Evolutionary conservation across 1,139 yeast species (phyloP).

Genomic region (Wickerhamiella infanticola): DNA sequence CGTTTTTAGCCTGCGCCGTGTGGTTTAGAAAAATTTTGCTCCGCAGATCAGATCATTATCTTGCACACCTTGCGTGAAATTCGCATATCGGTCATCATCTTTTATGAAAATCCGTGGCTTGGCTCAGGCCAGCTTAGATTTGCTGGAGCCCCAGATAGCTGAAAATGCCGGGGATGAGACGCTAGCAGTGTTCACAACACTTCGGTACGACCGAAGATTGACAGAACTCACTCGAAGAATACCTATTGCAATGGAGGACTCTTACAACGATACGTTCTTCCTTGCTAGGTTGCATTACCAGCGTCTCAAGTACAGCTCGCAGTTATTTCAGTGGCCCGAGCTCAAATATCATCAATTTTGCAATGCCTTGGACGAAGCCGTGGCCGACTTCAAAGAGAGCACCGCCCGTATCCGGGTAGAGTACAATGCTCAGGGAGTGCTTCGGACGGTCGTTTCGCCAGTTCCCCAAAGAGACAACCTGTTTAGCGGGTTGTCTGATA

Average conservation of each 20-base stretch:
- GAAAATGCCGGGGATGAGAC: background rate
- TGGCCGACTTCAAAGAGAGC: slow-evolving; percentile 20
- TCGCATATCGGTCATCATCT: background rate
- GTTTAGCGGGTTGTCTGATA: slow-evolving; percentile 29
- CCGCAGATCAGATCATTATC: no score
- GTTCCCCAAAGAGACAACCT: slow-evolving; percentile 28
- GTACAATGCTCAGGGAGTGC: slow-evolving; percentile 33
- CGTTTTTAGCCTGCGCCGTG: no score
- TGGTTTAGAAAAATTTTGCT: no score
- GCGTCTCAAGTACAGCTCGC: slow-evolving; percentile 39
- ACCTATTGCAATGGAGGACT: slow-evolving; percentile 16
- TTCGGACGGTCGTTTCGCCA: slow-evolving; percentile 37
- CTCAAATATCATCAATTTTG: slow-evolving; percentile 32
- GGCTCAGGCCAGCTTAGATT: background rate
- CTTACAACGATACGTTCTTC: slow-evolving; percentile 26
- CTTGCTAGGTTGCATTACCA: slow-evolving; percentile 48
- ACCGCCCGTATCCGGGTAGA: slow-evolving; percentile 50
- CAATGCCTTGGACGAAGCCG: slow-evolving; percentile 31
- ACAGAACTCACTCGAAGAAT: slow-evolving; percentile 15
- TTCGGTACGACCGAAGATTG: slow-evolving; percentile 15
- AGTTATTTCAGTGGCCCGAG: slow-evolving; percentile 38
- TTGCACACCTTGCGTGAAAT: background rate
- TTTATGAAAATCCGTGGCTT: background rate
- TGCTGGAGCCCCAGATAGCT: slow-evolving; percentile 2
- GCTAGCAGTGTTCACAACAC: slow-evolving; percentile 12